Percentiles rank a stretch among this genome's conserved stretches.
These are phyloP conservation scores for Phaeophleospora eucalypticola DNA, from an alignment of 2,329 filamentous ascomycete genomes.

Conservation along the genomic window DNA sequence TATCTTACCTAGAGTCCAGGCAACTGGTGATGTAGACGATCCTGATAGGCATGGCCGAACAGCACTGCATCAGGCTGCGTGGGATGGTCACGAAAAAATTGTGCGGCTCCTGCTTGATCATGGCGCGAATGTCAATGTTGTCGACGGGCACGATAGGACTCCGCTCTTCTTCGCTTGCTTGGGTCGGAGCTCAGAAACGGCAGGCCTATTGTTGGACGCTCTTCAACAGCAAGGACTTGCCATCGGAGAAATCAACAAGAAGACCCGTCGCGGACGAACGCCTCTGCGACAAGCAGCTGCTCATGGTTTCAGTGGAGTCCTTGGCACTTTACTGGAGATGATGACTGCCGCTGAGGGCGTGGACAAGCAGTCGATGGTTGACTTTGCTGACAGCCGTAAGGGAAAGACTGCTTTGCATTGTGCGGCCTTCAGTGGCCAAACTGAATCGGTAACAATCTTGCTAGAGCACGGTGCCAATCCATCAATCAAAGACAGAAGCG, in stretches of 20 bases:
- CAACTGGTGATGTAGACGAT: slow-evolving; percentile 17
- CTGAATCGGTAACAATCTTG: slow-evolving; percentile 12
- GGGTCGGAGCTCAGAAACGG: too few relatives aligned
- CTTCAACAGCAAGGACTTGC: too few relatives aligned
- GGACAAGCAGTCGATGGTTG: too few relatives aligned
- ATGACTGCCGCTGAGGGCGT: too few relatives aligned
- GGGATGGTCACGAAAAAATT: not conserved
- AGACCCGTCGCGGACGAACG: too few relatives aligned
- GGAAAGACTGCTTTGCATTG: too few relatives aligned
- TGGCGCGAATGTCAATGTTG: slow-evolving; percentile 2
- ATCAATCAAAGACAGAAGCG: slow-evolving; percentile 10
- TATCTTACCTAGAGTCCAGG: slow-evolving; percentile 7
- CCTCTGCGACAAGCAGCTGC: too few relatives aligned
- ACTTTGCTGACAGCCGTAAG: too few relatives aligned
- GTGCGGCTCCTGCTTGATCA: slow-evolving; percentile 4
- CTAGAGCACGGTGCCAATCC: slow-evolving; percentile 11
- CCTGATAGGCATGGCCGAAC: slow-evolving; percentile 4
- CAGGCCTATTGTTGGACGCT: too few relatives aligned
- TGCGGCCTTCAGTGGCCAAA: slow-evolving; percentile 10
- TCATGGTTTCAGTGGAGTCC: too few relatives aligned
- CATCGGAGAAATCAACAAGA: too few relatives aligned
- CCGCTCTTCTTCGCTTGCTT: slow-evolving; percentile 17
- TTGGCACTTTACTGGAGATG: too few relatives aligned
- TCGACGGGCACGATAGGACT: slow-evolving; percentile 11
- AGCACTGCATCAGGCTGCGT: not conserved